Evolutionary conservation across 2,329 filamentous ascomycete genomes (phyloP).

Genomic region (Catunica adiposa): DNA sequence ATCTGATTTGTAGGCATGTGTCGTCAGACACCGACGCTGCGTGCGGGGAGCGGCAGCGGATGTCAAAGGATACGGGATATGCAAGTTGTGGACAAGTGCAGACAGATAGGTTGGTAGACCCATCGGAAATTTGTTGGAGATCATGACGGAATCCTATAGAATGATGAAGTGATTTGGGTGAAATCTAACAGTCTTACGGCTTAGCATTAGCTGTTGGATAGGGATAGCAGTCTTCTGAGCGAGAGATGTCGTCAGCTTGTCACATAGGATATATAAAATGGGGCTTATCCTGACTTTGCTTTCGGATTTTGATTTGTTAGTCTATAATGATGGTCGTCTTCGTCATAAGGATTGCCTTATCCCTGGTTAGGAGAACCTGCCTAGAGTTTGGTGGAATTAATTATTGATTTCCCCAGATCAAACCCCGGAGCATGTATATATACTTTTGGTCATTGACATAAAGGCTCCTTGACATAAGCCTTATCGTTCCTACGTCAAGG

Average conservation of each 20-base stretch:
- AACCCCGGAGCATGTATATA: too few relatives aligned
- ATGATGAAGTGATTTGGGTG: not conserved
- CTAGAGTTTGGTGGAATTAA: not conserved
- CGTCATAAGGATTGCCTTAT: not conserved
- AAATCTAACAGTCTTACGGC: too few relatives aligned
- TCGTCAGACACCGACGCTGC: not conserved
- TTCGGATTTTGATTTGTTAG: too few relatives aligned
- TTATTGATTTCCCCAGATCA: too few relatives aligned
- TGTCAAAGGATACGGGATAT: not conserved
- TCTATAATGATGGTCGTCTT: too few relatives aligned
- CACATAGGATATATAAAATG: not conserved
- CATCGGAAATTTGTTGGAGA: not conserved
- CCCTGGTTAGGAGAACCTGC: not conserved
- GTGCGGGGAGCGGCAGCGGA: not conserved
- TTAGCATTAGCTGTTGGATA: too few relatives aligned
- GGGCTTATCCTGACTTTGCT: too few relatives aligned
- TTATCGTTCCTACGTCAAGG: too few relatives aligned
- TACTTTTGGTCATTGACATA: too few relatives aligned
- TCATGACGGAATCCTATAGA: not conserved
- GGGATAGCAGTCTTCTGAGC: too few relatives aligned
- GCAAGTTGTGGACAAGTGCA: not conserved
- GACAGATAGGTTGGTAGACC: not conserved
- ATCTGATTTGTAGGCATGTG: not conserved
- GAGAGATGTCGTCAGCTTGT: not conserved
- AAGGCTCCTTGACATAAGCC: too few relatives aligned